Base-by-base conservation (phyloP, 2,329 filamentous ascomycete species). In the Alternaria solani region DNA sequence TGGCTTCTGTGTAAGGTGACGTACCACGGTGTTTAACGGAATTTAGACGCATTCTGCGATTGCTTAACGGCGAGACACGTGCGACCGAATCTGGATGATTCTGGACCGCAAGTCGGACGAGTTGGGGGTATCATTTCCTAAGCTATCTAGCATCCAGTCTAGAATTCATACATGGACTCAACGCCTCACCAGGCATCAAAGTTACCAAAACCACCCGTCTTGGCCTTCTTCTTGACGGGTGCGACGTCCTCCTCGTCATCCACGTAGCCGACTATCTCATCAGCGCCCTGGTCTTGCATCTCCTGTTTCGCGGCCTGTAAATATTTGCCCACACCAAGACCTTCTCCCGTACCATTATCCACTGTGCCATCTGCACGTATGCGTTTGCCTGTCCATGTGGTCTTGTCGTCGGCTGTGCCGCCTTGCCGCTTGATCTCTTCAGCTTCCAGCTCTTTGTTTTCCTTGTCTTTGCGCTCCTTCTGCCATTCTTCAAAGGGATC, bases 401-500 rank as follows among this genome's bases (percentile, higher is more conserved):
- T 90, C 75, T 87, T 88, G 71, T 98, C 93, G 73, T 97, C 94
- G 55, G 96, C 94, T 2, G 89, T 91, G 3, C 91, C 91, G 28
- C 91, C 92, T 55, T 84, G 82, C 57, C 82, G 81, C 72, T 83
- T 83, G 11, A 91, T 82, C 67, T 89, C 87, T 62, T 89, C 89
- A 61, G 86, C 85, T 55, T 86, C 90, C 56, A 85, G 83, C 57
- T 91, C 86, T 43, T 84, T 84, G 68, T 89, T 90, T 49, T 84
- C 82, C 57, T 80, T 80, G 43, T 82, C 80, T 8, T 72, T 72
- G 12, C 81, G 68, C 74, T 94, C 86, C 68, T 90, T 91, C 73
- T 93, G 83, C 73, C 96, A 99, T 79, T 98, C 94, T 62, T 93
- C 93, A 74, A 99, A 99, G 0, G 95, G 95, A 75, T 99, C 94